Base-by-base conservation (phyloP, 306 rosid species). In the Cicer pinnatifidum region DNA sequence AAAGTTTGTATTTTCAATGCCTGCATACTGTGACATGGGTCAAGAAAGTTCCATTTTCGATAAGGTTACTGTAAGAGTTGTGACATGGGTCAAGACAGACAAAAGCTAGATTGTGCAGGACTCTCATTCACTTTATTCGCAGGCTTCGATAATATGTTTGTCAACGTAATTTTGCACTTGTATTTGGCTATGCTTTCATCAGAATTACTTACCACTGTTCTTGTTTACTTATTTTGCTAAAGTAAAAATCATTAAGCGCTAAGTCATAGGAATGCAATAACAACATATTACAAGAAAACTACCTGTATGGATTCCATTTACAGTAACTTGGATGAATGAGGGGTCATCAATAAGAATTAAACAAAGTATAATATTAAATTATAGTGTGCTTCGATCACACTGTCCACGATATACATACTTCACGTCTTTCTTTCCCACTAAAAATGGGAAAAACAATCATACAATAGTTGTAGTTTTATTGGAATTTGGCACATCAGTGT, bases 371-470 rank as follows among this genome's bases (percentile, higher is more conserved):
- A 48, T 79, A 63, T 67, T 40, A 43, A 13, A 50, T 63, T 56
- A 70, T 64, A 69, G 37, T 78, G 53, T 58, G 50, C 63, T 77
- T 80, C 54, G 20, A 73, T 82, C 11, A 20, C 69, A 60, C 9
- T 56, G 39, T 75, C 64, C 43, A 57, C 20, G 43, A 53, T 77
- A 46, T 64, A 69, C 60, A 80, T 48, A 63, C 67, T 69, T 80
- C 64, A 48, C 35, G 63, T 48, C 67, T 80, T 38, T 64, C 38
- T 73, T 73, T 52, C 78, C 76, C 20, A 48, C 11, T 38, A 44
- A 59, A 23, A 75, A 23, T 33, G 77, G 76, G 76, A 75, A 43
- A 67, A 69, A 78, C 12, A 84, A 74, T 65, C 35, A 84, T 48
- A 54, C 5, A 5, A 57, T 56, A n/a, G 46, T 56, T 73, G 35